Evolutionary conservation across 2,329 filamentous ascomycete genomes (phyloP).

Genomic region (Claviceps paspali): DNA sequence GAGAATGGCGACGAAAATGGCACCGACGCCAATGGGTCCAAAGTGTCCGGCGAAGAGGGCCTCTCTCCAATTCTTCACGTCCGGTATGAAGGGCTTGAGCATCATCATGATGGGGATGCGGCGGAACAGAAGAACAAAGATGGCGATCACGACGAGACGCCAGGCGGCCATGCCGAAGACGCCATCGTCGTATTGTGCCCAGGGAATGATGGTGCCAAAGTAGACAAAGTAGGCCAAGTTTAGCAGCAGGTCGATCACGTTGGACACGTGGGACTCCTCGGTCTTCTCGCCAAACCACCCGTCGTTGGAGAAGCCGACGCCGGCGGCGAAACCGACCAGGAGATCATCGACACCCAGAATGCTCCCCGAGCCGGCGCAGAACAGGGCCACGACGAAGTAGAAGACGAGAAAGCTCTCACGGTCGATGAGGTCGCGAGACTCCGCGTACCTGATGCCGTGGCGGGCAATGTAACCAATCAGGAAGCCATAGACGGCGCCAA

Average conservation of each 20-base stretch:
- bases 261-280: slow-evolving; percentile 95
- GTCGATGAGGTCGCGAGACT: slow-evolving; percentile 75
- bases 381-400: slow-evolving; percentile 92
- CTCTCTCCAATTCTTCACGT: slow-evolving; percentile 96
- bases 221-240: slow-evolving; percentile 98
- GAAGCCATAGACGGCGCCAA: slow-evolving; percentile 82
- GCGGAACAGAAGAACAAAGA: slow-evolving; percentile 89
- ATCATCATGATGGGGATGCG: slow-evolving; percentile 89
- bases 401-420: slow-evolving; percentile 96
- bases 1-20: slow-evolving; percentile 87
- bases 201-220: slow-evolving; percentile 92
- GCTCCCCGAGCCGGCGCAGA: slow-evolving; percentile 86
- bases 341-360: slow-evolving; percentile 86
- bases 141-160: slow-evolving; percentile 83
- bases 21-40: slow-evolving; percentile 91
- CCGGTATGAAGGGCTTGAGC: slow-evolving; percentile 84
- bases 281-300: slow-evolving; percentile 98
- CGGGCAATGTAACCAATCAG: slow-evolving; percentile 76
- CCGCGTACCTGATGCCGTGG: slow-evolving; percentile 77
- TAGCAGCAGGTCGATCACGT: slow-evolving; percentile 94
- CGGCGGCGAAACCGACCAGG: slow-evolving; percentile 83
- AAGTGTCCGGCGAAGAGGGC: slow-evolving; percentile 95
- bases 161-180: slow-evolving; percentile 66
- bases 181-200: slow-evolving; percentile 73
- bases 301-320: slow-evolving; percentile 98